Evolutionary conservation across 164 flowering plant species (phyloP).

Genomic region (Chimonanthus praecox): DNA sequence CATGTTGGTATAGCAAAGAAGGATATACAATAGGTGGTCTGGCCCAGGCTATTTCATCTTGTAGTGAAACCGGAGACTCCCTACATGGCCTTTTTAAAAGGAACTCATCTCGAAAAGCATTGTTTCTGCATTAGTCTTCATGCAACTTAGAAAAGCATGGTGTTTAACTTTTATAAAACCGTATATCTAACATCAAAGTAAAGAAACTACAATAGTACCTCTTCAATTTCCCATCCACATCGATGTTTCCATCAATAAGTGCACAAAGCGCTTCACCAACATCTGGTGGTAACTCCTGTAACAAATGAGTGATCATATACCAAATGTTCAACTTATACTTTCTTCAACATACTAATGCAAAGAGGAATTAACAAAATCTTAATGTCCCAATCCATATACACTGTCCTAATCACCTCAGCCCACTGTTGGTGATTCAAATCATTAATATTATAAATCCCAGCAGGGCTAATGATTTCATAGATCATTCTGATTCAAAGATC

Average conservation of each 20-base stretch:
- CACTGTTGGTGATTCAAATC: not conserved
- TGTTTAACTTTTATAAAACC: not conserved
- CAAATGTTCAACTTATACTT: not conserved
- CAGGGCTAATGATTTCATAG: not conserved
- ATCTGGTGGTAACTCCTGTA: slow-evolving; percentile 76
- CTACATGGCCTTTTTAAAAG: slow-evolving; percentile 33
- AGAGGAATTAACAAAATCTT: not conserved
- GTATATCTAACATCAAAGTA: not conserved
- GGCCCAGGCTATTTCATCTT: slow-evolving; percentile 41
- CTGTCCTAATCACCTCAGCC: not conserved
- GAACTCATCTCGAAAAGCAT: slow-evolving; percentile 28
- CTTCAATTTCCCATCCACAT: slow-evolving; percentile 29
- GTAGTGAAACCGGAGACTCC: slow-evolving; percentile 33
- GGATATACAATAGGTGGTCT: slow-evolving; percentile 36
- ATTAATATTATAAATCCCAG: not conserved
- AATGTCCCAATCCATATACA: not conserved
- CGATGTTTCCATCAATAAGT: slow-evolving; percentile 59
- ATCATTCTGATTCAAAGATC: not conserved
- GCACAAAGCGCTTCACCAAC: slow-evolving; percentile 83
- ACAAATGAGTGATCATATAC: slow-evolving; percentile 10
- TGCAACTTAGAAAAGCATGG: slow-evolving; percentile 3
- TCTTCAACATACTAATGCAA: slow-evolving; percentile 5
- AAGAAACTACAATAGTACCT: slow-evolving; percentile 31
- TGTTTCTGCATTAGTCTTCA: slow-evolving; percentile 18
- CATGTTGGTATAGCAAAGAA: slow-evolving; percentile 46